A percentile compares a stretch with the other conserved stretches of the same genome.
These are phyloP conservation scores for Bryoglossum gracile DNA, from an alignment of 495 filamentous ascomycete genomes.

Conservation along the genomic window DNA sequence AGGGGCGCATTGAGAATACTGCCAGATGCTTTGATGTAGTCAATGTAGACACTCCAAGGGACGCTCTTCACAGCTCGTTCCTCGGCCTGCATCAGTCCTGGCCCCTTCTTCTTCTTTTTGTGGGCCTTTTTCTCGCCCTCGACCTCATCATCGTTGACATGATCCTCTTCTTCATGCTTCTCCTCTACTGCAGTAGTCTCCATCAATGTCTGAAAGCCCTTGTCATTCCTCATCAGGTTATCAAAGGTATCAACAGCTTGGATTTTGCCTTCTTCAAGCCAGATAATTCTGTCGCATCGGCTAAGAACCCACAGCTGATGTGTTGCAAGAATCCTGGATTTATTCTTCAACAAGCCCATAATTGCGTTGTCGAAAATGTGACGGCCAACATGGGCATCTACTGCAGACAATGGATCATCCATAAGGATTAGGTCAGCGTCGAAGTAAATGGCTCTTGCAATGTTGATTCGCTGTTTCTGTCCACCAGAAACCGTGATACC, in stretches of 20 bases:
- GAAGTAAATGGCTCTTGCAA: constrained; percentile 80
- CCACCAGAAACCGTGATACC: constrained; percentile 79
- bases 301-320: constrained; percentile 90
- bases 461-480: constrained; percentile 78
- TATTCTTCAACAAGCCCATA: constrained; percentile 77
- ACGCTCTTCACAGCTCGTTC: constrained; percentile 79
- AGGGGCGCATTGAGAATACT: constrained; percentile 60
- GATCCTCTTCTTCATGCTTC: constrained; percentile 32
- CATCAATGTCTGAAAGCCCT: constrained; percentile 73
- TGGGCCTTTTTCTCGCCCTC: constrained; percentile 41
- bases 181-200: constrained; percentile 67
- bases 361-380: constrained; percentile 97
- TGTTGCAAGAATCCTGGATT: constrained; percentile 85
- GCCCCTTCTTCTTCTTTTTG: constrained; percentile 54
- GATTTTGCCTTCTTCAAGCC: constrained; percentile 81
- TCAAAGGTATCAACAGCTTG: constrained; percentile 81
- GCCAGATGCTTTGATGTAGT: constrained; percentile 76
- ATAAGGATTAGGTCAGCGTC: constrained; percentile 74
- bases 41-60: constrained; percentile 71
- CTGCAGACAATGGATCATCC: constrained; percentile 77
- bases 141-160: constrained; percentile 37
- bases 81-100: constrained; percentile 81
- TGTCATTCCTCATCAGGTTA: constrained; percentile 70
- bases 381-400: constrained; percentile 81
- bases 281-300: constrained; percentile 83